Conservation (phyloP, 2,329 filamentous ascomycete species). For the Monilinia polystroma region DNA sequence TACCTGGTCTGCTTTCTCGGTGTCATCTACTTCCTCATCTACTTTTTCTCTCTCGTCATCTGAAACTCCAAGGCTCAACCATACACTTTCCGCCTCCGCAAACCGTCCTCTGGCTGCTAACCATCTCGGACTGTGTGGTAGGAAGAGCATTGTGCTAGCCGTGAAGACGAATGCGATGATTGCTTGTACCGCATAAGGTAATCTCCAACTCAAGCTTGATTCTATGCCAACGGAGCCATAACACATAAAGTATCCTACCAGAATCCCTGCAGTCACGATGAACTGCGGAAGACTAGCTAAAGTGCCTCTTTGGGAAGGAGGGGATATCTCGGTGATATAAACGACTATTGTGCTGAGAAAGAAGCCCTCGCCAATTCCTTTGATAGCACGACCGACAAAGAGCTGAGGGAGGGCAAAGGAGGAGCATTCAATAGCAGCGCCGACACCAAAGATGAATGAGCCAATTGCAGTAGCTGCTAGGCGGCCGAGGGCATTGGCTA, state of each 20-base stretch:
- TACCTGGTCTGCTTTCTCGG: conserved; percentile 22
- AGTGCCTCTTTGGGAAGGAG: conserved; percentile 49
- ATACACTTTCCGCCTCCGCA: conserved; percentile 47
- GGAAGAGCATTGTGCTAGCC: conserved; percentile 42
- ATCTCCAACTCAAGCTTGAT: conserved; percentile 54
- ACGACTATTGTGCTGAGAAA: conserved; percentile 57
- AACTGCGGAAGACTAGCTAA: conserved; percentile 55
- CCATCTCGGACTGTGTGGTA: conserved; percentile 60
- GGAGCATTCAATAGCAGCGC: conserved; percentile 52
- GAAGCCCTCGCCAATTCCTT: conserved; percentile 59
- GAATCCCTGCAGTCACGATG: conserved; percentile 50
- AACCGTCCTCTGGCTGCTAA: conserved; percentile 49
- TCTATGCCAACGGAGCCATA: conserved; percentile 52
- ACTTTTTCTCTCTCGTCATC: conserved; percentile 35
- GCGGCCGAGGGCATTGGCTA: conserved; percentile 53
- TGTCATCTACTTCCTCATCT: conserved; percentile 21
- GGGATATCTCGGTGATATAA: conserved; percentile 62
- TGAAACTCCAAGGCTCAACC: conserved; percentile 34
- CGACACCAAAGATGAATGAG: conserved; percentile 51
- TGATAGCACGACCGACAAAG: conserved; percentile 53
- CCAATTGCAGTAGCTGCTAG: conserved; percentile 51
- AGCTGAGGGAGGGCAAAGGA: conserved; percentile 52
- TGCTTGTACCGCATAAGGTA: conserved; percentile 54
- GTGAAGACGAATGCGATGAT: conserved; percentile 45
- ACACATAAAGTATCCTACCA: conserved; percentile 58